Conservation (phyloP, 768 basidiomycete species). For the Sarcodon aspratus region DNA sequence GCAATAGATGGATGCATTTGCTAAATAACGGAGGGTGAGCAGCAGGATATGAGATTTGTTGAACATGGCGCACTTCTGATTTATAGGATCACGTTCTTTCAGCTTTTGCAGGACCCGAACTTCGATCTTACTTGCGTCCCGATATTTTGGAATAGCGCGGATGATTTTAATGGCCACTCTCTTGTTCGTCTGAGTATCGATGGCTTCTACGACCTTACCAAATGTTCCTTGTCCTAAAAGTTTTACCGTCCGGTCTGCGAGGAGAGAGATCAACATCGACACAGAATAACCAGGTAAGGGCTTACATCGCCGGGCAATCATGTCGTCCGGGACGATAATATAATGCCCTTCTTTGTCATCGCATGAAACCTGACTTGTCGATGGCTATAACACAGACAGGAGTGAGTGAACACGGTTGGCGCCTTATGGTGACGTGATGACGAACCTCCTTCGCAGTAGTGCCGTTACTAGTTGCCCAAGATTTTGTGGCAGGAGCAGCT, state of each 20-base stretch:
- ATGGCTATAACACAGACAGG: conserved; percentile 31
- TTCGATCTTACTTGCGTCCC: conserved; percentile 98
- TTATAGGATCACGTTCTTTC: conserved; percentile 78
- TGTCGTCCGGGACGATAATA: conserved; percentile 85
- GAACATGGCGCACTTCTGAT: conserved; percentile 61
- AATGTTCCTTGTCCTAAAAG: conserved; percentile 96
- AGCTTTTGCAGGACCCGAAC: conserved; percentile 89
- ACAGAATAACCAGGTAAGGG: conserved; percentile 8
- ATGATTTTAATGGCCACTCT: conserved; percentile 98
- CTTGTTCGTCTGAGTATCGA: conserved; percentile 63
- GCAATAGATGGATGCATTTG: conserved; percentile 93
- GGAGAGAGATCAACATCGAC: conserved; percentile 1
- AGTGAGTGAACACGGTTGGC: conserved; percentile 12
- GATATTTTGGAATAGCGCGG: conserved; percentile 95
- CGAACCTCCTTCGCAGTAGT: conserved; percentile 59
- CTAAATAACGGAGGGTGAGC: conserved; percentile 28
- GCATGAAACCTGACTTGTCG: conserved; percentile 62
- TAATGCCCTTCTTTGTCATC: conserved; percentile 99
- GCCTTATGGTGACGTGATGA: conserved; percentile 8
- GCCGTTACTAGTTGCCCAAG: conserved; percentile 58
- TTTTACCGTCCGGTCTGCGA: conserved; percentile 82
- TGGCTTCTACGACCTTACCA: conserved; percentile 94
- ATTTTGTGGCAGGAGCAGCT: conserved; percentile 39
- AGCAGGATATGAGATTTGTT: conserved; percentile 3
- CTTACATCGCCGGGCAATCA: conserved; percentile 79